Base-by-base conservation (phyloP, 345 rosid genomes). In the Laguncularia racemosa region DNA sequence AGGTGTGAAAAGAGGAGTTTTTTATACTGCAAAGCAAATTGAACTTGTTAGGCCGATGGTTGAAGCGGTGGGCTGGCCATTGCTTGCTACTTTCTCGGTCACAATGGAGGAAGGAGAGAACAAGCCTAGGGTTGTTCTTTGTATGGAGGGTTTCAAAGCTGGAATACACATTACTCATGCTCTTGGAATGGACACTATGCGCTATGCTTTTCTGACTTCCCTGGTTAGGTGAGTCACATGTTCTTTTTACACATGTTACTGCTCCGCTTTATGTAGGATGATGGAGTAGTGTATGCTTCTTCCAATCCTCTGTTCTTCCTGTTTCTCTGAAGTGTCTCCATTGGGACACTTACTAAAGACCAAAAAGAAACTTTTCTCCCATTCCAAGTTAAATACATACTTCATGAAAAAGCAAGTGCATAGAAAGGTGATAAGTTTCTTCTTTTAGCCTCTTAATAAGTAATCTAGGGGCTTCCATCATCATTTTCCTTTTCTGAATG, bases 161-260 rank as follows among this genome's bases (percentile, higher is more conserved):
- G 97, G 97, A 51, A 89, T 93, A 76, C 90, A 84, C 75, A 82
- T 93, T 57, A 80, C 96, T 2, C 77, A 75, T 78, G 89, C 82
- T 77, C 88, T 93, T 71, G 92, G 97, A 73, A 93, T 93, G 99
- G 97, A 89, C 76, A 93, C 99, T 56, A 89, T 87, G 92, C 97
- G 99, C 53, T 93, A 87, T 80, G 99, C 99, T 60, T 93, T 87
- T 73, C 71, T 93, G 70, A 93, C 99, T 48, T 93, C 99, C 28
- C 81, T 93, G 72, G 91, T 93, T 74, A 84, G 99, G 99, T 93
- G 72, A 43, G 57, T 55, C 48, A 44, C 33, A 47, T 47, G 33
- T 43, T 48, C 18, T 4, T 45, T 53, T 46, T 53, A 26, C 20
- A 19, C 46, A 50, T 50, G 2, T n/a, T 14, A 16, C 21, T 50